phyloP scores from a whole-genome alignment of 306 rosid genomes.

The Senna tora region DNA sequence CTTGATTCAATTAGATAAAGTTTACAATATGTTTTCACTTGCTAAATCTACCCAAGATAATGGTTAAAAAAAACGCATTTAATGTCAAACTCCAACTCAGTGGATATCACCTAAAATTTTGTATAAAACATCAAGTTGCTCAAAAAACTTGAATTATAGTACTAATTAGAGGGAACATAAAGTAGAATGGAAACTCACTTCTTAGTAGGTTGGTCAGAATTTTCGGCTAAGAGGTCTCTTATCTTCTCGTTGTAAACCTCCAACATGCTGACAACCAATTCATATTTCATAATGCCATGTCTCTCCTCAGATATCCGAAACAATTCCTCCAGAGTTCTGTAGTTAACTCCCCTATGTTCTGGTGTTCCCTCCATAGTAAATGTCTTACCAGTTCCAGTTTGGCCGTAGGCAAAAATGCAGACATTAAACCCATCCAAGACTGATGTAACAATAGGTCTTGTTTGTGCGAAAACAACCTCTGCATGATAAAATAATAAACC shows the following conservation, averaged over 20 bases:
- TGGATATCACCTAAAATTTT: neutral
- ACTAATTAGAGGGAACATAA: slow-evolving; percentile 8
- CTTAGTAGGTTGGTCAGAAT: slow-evolving; percentile 68
- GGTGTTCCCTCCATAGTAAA: slow-evolving; percentile 97
- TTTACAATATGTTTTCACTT: neutral
- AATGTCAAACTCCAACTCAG: neutral
- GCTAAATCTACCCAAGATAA: neutral
- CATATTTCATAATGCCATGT: slow-evolving; percentile 72
- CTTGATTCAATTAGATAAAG: slow-evolving; percentile 29
- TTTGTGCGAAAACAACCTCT: slow-evolving; percentile 83
- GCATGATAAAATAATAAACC: slow-evolving; percentile 33
- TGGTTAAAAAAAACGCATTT: neutral
- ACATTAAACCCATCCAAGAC: slow-evolving; percentile 95
- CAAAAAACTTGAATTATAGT: neutral
- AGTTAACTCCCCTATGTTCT: slow-evolving; percentile 91
- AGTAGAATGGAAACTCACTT: slow-evolving; percentile 61
- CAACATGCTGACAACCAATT: slow-evolving; percentile 85
- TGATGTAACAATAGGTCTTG: slow-evolving; percentile 83
- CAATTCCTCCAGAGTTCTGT: slow-evolving; percentile 85
- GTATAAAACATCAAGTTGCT: slow-evolving; percentile 2
- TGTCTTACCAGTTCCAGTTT: slow-evolving; percentile 98
- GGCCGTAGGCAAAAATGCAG: slow-evolving; percentile 98
- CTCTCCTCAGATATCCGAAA: slow-evolving; percentile 74
- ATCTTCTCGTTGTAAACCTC: slow-evolving; percentile 97
- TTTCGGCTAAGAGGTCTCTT: slow-evolving; percentile 84